These are phyloP conservation scores for Microdochium trichocladiopsis DNA, from an alignment of 2,329 filamentous ascomycete species.

Conservation along the genomic window DNA sequence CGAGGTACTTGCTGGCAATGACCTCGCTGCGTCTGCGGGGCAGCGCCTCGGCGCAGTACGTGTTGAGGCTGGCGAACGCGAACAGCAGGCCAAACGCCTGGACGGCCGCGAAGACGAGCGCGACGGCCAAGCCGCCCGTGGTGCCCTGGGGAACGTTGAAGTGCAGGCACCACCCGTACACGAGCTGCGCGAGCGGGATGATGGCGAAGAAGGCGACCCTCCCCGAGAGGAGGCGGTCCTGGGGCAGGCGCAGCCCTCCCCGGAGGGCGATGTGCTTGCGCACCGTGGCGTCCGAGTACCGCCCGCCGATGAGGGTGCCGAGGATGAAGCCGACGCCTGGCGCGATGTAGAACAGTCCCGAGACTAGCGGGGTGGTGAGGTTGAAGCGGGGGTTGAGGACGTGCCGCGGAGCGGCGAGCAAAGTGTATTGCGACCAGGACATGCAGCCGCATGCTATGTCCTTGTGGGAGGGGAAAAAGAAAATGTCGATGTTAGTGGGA, in stretches of 20 bases:
- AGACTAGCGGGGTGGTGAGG: conserved; percentile 57
- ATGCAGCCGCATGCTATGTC: conserved; percentile 11
- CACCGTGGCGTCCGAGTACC: conserved; percentile 61
- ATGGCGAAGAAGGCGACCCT: conserved; percentile 48
- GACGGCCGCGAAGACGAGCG: conserved; percentile 6
- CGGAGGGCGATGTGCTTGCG: conserved; percentile 56
- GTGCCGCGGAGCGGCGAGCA: conserved; percentile 63
- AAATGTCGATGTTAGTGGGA: not conserved
- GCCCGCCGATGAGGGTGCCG: conserved; percentile 65
- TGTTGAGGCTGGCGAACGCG: conserved; percentile 7
- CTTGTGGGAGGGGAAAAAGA: not conserved
- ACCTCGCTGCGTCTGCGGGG: conserved; percentile 11
- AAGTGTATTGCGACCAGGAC: conserved; percentile 32
- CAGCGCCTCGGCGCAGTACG: conserved; percentile 5
- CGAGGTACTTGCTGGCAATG: conserved; percentile 21
- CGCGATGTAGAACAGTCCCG: conserved; percentile 67
- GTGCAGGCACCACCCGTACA: conserved; percentile 60
- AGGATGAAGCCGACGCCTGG: conserved; percentile 64
- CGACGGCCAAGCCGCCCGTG: conserved; percentile 42
- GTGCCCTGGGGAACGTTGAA: conserved; percentile 18
- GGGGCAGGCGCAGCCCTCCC: conserved; percentile 52
- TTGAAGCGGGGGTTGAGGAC: conserved; percentile 69
- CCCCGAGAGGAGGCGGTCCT: conserved; percentile 59
- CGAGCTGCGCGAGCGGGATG: conserved; percentile 56
- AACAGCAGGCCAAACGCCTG: conserved; percentile 4